phyloP scores from a whole-genome alignment of 225 moss, liverwort and hornwort species.

The Pseudoscleropodium purum region DNA sequence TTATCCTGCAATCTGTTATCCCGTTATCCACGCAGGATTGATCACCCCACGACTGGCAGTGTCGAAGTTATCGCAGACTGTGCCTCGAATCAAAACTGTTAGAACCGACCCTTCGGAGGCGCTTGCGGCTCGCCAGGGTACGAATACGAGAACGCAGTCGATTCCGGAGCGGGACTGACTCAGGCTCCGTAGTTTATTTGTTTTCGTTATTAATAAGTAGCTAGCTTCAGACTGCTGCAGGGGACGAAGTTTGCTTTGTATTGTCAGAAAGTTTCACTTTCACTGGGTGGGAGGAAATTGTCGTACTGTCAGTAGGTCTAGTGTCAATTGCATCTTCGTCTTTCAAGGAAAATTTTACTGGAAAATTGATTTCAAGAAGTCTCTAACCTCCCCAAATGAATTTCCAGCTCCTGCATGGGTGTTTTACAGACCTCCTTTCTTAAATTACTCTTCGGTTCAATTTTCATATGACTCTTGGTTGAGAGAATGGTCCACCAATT shows the following conservation, averaged over 20 bases:
- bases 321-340: not conserved
- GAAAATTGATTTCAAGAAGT: too few species aligned
- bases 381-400: not conserved
- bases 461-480: not conserved
- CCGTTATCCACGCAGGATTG: constrained; percentile 8
- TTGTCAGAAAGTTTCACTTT: not conserved
- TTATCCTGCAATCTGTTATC: constrained; percentile 2
- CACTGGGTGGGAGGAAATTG: not conserved
- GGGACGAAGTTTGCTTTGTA: not conserved
- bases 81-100: not conserved
- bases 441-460: not conserved
- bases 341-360: too few species aligned
- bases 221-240: too few species aligned
- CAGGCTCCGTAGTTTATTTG: not conserved
- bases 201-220: not conserved
- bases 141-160: not conserved
- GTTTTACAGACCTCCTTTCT: not conserved
- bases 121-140: not conserved
- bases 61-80: not conserved
- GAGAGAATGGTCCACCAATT: not conserved
- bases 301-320: not conserved
- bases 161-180: not conserved
- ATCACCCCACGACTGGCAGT: not conserved
- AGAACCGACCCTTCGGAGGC: too few species aligned
- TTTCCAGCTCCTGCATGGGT: not conserved